Conservation (phyloP, 2,329 filamentous ascomycete genomes). For the Xylariaceae sp. region DNA sequence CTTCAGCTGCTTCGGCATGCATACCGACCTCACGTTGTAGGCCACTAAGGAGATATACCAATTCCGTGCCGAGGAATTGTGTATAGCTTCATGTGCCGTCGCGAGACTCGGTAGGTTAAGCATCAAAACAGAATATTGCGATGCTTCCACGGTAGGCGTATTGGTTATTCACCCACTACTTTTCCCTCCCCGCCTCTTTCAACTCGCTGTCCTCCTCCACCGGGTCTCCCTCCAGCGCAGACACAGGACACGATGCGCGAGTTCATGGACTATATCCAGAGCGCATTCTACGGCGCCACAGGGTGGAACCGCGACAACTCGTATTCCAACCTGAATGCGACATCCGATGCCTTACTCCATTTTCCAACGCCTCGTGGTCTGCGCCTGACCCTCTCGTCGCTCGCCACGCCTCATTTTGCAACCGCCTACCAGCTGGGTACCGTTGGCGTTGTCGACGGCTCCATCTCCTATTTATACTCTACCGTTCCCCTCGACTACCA, state of each 20-base stretch:
- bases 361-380: conserved; percentile 82
- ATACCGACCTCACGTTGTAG: no score
- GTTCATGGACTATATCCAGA: conserved; percentile 96
- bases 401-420: conserved; percentile 88
- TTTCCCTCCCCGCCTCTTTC: background rate
- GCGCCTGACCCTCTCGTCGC: conserved; percentile 80
- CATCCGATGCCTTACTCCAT: conserved; percentile 77
- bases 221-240: conserved; percentile 1
- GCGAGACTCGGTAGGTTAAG: background rate
- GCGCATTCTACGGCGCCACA: conserved; percentile 80
- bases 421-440: conserved; percentile 90
- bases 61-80: background rate
- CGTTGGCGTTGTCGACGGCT: conserved; percentile 87
- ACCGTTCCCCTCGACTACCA: conserved; percentile 65
- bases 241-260: conserved; percentile 62
- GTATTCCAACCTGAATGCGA: conserved; percentile 80
- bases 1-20: no score
- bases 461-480: conserved; percentile 94
- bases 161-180: background rate
- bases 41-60: no score
- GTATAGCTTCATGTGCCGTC: background rate
- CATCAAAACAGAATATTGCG: background rate
- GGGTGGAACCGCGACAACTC: conserved; percentile 90
- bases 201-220: background rate
- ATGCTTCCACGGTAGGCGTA: conserved; percentile 14